These are phyloP conservation scores for Fusarium sp. DNA, from an alignment of 2,329 filamentous ascomycete species.

Conservation along the genomic window DNA sequence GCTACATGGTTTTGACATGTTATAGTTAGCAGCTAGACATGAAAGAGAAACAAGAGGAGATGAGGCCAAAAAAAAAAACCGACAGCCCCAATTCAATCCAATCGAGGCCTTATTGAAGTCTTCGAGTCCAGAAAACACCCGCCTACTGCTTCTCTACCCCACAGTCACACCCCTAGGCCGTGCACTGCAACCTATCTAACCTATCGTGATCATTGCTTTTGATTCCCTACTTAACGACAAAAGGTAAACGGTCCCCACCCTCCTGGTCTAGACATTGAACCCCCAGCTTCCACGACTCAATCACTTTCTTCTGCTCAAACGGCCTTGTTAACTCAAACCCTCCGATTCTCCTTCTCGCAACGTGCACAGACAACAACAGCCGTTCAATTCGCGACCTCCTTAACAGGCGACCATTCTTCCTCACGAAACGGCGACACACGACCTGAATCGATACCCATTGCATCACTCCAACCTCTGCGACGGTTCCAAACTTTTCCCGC, in stretches of 20 bases:
- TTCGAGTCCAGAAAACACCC: not conserved
- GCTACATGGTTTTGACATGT: constrained; percentile 15
- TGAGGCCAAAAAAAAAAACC: constrained; percentile 3
- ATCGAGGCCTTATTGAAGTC: not conserved
- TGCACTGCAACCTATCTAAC: constrained; percentile 37
- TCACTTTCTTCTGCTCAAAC: constrained; percentile 38
- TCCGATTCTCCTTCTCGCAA: constrained; percentile 41
- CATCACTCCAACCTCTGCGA: constrained; percentile 12
- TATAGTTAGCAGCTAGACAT: not conserved
- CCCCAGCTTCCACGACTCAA: constrained; percentile 47
- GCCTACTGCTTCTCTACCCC: constrained; percentile 37
- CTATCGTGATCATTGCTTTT: constrained; percentile 45
- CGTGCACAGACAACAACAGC: constrained; percentile 22
- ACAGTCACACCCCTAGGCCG: constrained; percentile 45
- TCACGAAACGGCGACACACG: constrained; percentile 3
- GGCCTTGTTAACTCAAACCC: constrained; percentile 30
- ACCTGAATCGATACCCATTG: constrained; percentile 13
- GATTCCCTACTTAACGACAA: constrained; percentile 10
- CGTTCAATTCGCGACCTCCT: constrained; percentile 13
- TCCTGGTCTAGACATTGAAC: constrained; percentile 39
- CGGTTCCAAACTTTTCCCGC: constrained; percentile 28
- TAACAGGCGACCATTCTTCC: constrained; percentile 10
- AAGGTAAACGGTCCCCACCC: constrained; percentile 39
- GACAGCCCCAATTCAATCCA: not conserved
- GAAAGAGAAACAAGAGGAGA: constrained; percentile 13